Base-by-base conservation (phyloP, 2,329 filamentous ascomycete species). In the Fusarium citri region DNA sequence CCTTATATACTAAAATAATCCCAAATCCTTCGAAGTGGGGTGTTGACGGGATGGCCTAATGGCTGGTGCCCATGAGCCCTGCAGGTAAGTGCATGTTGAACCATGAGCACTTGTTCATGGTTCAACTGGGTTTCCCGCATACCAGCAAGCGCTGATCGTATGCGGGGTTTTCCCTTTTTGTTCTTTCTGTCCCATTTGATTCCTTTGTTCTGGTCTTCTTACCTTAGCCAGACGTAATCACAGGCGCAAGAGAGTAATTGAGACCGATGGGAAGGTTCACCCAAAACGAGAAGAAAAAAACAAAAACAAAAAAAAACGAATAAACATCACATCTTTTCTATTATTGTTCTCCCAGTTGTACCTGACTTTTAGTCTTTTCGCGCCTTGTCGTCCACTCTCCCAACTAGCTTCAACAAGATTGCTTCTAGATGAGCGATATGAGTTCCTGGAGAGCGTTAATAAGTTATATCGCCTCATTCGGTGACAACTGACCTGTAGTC, bases 21-120 rank as follows among this genome's bases (percentile, higher is more conserved):
- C 6, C 6, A 31, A 14, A 22, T 25, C 7, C 7, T 2, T 6
- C 26, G 16, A 16, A 4, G 51, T 43, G 46, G 59, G 18, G 60
- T 31, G 34, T 34, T 64, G 61, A 64, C 46, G 61, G 61, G 58
- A 47, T 43, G 61, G 61, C 59, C 34, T n/a, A 64, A 58, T 20
- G 15, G 59, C 46, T 53, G 30, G 46, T 46, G 41, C 41, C 59
- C 59, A 47, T 37, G 61, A 64, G 61, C 60, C 48, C 51, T 64
- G 20, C 51, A 64, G 51, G 61, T 64, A 64, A 18, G 61, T 58
- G 6, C n/a, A 10, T 37, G 34, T 37, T 37, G 47, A 20, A 20
- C 28, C 14, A 25, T 45, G 20, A 45, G 14, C 22, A 28, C 46
- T 46, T 23, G 51, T 34, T 30, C 43, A 25, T n/a, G 14, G 51